Base-by-base conservation (phyloP, 768 basidiomycete species). In the Cystofilobasidium bisporidii region DNA sequence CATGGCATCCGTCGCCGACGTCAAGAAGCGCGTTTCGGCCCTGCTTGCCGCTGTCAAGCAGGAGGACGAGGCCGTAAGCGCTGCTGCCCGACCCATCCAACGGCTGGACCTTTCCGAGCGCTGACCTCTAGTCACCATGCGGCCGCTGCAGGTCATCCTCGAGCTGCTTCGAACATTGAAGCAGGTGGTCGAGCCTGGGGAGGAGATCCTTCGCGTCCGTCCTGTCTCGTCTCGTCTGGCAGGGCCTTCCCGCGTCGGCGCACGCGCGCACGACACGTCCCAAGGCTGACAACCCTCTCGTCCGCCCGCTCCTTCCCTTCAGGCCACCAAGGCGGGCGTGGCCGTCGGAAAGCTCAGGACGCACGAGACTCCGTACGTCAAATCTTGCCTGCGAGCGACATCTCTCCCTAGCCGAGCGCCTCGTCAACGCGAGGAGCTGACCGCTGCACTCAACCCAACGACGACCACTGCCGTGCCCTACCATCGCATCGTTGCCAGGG, bases 271-370 rank as follows among this genome's bases (percentile, higher is more conserved):
- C n/a, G 28, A n/a, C 56, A 20, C 43, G 32, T 12, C 14, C 15
- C 41, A 20, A 36, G 28, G 26, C 40, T 36, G 36, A 5, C 36
- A 12, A 36, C 36, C 36, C 36, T 38, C 63, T 20, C 48, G 22
- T 60, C 40, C n/a, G 26, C 33, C 17, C 24, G 9, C 30, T n/a
- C 28, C 20, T 2, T 28, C 36, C 0, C 12, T 26, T 26, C n/a
- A 93, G 91, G 91, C 93, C 78, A 92, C 89, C 77, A 92, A 88
- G 77, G 87, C 86, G 4, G 91, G 91, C 59, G 79, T 94, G n/a
- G 88, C 90, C 0, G 90, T 96, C 2, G 90, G 91, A 62, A 93
- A 93, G 79, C 82, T 93, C 22, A 84, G 91, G 57, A 81, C 82
- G 36, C 87, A 91, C 76, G 79, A 82, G 0, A 79, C 61, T 68